Percentiles rank a stretch among this genome's conserved stretches.
phyloP scores from a whole-genome alignment of 768 basidiomycete species.

The Sarcodon aspratus region DNA sequence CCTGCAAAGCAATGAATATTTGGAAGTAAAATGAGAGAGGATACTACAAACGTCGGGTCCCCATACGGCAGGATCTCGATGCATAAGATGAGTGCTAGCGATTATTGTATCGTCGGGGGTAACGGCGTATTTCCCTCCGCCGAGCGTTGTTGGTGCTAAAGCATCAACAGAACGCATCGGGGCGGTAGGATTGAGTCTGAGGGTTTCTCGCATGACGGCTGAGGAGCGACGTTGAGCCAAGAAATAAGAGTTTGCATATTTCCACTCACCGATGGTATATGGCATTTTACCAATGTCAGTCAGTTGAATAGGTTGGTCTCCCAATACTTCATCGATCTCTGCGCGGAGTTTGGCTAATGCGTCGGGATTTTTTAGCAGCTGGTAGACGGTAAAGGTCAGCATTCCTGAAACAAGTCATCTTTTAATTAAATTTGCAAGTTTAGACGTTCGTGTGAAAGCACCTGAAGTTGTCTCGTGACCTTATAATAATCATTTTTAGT shows the following conservation, averaged over 20 bases:
- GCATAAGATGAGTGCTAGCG: slow-evolving; percentile 19
- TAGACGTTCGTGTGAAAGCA: slow-evolving; percentile 1
- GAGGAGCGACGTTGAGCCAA: background rate
- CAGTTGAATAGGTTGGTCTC: slow-evolving; percentile 24
- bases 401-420: slow-evolving; percentile 10
- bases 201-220: slow-evolving; percentile 27
- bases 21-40: background rate
- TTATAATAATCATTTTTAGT: background rate
- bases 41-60: slow-evolving; percentile 32
- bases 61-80: slow-evolving; percentile 33
- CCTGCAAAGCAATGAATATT: slow-evolving; percentile 4
- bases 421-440: background rate
- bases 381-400: slow-evolving; percentile 31
- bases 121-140: slow-evolving; percentile 29
- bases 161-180: slow-evolving; percentile 22
- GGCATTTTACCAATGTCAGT: slow-evolving; percentile 30
- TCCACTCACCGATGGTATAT: slow-evolving; percentile 26
- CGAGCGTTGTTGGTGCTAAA: slow-evolving; percentile 22
- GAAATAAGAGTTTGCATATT: background rate
- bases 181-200: slow-evolving; percentile 27
- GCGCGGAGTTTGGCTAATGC: slow-evolving; percentile 31
- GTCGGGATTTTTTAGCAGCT: slow-evolving; percentile 31
- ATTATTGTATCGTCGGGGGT: slow-evolving; percentile 17
- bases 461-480: slow-evolving; percentile 29
- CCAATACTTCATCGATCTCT: slow-evolving; percentile 35